phyloP scores from a whole-genome alignment of 495 filamentous ascomycete genomes.

The Umbilicaria muhlenbergii region DNA sequence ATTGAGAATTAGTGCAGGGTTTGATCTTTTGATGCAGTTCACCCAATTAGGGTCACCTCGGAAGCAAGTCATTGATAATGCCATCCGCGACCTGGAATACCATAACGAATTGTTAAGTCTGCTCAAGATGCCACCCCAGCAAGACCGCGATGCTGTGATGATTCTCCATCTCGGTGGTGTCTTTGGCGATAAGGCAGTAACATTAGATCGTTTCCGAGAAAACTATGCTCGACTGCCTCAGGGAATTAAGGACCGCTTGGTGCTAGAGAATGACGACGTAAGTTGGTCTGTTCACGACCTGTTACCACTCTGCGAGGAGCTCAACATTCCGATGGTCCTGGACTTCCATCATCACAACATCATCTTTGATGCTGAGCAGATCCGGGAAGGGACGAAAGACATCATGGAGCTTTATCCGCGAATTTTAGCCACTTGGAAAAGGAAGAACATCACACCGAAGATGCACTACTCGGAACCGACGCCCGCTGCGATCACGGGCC shows the following conservation, averaged over 20 bases:
- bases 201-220: conserved; percentile 63
- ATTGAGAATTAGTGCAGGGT: not conserved
- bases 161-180: conserved; percentile 89
- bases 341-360: conserved; percentile 97
- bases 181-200: conserved; percentile 76
- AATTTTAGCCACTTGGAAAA: conserved; percentile 72
- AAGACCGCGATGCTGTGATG: conserved; percentile 82
- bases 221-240: conserved; percentile 55
- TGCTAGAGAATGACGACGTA: conserved; percentile 92
- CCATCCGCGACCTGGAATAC: conserved; percentile 74
- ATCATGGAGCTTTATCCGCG: conserved; percentile 54
- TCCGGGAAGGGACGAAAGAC: conserved; percentile 78
- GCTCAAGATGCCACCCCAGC: conserved; percentile 62
- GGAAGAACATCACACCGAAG: conserved; percentile 80
- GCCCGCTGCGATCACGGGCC: conserved; percentile 53
- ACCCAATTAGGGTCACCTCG: conserved; percentile 79
- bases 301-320: conserved; percentile 77
- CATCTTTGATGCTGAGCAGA: conserved; percentile 51
- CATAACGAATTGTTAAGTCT: conserved; percentile 75
- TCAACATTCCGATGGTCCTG: conserved; percentile 83
- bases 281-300: conserved; percentile 82
- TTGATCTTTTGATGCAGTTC: conserved; percentile 31
- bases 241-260: conserved; percentile 63
- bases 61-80: conserved; percentile 53
- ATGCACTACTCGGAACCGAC: conserved; percentile 90